Conservation (phyloP, 768 basidiomycete species). For the Kwoniella bestiolae region DNA sequence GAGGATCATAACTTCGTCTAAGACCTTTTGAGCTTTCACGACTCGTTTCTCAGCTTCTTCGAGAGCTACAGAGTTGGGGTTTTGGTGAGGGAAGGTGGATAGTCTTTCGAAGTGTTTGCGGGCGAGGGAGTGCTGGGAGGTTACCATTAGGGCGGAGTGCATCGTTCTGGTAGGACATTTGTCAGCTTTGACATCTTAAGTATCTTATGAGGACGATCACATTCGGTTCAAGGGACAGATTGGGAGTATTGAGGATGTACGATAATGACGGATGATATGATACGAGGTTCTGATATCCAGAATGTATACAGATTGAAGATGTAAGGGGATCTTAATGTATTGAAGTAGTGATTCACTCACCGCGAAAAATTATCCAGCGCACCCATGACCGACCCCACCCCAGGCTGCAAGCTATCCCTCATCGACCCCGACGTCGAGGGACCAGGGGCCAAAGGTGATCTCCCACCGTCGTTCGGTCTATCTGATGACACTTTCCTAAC, state of each 20-base stretch:
- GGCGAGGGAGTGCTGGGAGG: conserved; percentile 23
- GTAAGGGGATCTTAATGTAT: too few species aligned
- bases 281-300: too few species aligned
- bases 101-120: conserved; percentile 16
- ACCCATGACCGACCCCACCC: conserved; percentile 2
- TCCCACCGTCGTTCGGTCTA: conserved; percentile 6
- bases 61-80: conserved; percentile 10
- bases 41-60: conserved; percentile 27
- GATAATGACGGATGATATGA: not conserved
- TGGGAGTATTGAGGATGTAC: too few species aligned
- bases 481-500: not conserved
- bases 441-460: conserved; percentile 6
- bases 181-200: too few species aligned
- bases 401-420: not conserved
- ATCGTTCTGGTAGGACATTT: conserved; percentile 20
- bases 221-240: too few species aligned
- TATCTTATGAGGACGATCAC: too few species aligned
- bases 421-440: not conserved
- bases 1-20: conserved; percentile 14
- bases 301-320: too few species aligned
- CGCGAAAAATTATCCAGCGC: conserved; percentile 22
- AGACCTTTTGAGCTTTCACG: conserved; percentile 8
- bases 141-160: conserved; percentile 22
- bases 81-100: not conserved
- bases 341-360: conserved; percentile 19